These are phyloP conservation scores for Heterobasidion occidentale DNA, from an alignment of 1,284 basidiomycete genomes.

Conservation along the genomic window DNA sequence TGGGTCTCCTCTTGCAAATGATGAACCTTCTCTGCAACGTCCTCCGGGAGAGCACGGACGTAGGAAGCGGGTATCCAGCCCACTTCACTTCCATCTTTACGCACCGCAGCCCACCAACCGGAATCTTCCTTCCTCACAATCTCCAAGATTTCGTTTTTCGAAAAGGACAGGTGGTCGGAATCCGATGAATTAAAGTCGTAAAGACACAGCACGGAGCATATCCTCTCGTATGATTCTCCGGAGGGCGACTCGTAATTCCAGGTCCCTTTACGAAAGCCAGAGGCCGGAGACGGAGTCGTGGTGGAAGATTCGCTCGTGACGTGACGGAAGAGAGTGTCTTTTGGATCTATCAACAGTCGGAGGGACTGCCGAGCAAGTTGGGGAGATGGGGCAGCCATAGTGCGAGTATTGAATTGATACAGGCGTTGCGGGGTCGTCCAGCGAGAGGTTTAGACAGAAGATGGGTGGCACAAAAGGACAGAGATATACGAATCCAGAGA, in stretches of 20 bases:
- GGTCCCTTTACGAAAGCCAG: conserved; percentile 4
- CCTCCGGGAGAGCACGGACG: conserved; percentile 17
- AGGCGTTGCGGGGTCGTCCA: background rate
- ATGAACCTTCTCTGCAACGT: conserved; percentile 24
- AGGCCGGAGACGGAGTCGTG: background rate
- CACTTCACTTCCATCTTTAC: conserved; percentile 39
- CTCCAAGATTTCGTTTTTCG: conserved; percentile 56
- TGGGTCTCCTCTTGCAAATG: conserved; percentile 32
- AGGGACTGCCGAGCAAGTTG: background rate
- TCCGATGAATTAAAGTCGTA: conserved; percentile 60
- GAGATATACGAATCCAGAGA: no score
- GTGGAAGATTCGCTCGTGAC: background rate
- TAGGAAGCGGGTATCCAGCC: conserved; percentile 58
- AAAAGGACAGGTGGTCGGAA: conserved; percentile 51
- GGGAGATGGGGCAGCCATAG: background rate
- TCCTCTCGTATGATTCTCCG: conserved; percentile 12
- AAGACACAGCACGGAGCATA: conserved; percentile 53
- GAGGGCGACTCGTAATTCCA: conserved; percentile 13
- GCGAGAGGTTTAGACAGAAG: background rate
- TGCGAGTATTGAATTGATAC: background rate
- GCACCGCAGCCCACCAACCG: conserved; percentile 75
- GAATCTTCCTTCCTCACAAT: conserved; percentile 61
- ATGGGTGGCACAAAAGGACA: background rate
- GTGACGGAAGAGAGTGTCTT: background rate
- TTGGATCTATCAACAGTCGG: background rate